phyloP scores from a whole-genome alignment of 306 rosid species.

The Malus fusca region DNA sequence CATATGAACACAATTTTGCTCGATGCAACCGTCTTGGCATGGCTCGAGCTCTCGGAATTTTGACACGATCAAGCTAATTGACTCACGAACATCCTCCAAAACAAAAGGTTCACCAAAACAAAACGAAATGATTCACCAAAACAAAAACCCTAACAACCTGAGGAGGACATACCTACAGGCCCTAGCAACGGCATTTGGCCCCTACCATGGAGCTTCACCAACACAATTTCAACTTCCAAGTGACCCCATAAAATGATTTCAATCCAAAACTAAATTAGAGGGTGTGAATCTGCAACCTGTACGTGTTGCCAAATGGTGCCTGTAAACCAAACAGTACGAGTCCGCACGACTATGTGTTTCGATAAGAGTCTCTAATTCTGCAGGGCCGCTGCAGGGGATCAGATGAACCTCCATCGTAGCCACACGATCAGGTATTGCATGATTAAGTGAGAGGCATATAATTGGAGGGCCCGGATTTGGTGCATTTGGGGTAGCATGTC shows the following conservation, averaged over 20 bases:
- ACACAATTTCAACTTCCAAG: neutral
- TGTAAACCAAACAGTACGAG: neutral
- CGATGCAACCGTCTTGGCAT: too few species aligned
- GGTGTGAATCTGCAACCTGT: neutral
- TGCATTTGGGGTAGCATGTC: neutral
- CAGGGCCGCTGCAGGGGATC: neutral
- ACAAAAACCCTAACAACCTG: neutral
- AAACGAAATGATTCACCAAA: neutral
- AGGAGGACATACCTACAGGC: neutral
- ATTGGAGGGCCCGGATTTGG: neutral
- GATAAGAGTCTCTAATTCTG: neutral
- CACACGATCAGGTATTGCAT: conserved; percentile 10
- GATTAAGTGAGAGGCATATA: neutral
- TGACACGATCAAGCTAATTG: too few species aligned
- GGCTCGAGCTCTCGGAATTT: too few species aligned
- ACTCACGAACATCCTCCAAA: too few species aligned
- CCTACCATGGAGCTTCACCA: neutral
- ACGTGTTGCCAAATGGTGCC: neutral
- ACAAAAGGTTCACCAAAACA: too few species aligned
- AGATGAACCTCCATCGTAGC: neutral
- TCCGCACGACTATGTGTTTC: neutral
- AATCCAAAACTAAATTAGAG: neutral
- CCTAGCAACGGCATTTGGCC: neutral
- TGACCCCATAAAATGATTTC: neutral
- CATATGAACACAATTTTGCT: too few species aligned